Base-by-base conservation (phyloP, 495 filamentous ascomycete species). In the Tuber melanosporum region DNA sequence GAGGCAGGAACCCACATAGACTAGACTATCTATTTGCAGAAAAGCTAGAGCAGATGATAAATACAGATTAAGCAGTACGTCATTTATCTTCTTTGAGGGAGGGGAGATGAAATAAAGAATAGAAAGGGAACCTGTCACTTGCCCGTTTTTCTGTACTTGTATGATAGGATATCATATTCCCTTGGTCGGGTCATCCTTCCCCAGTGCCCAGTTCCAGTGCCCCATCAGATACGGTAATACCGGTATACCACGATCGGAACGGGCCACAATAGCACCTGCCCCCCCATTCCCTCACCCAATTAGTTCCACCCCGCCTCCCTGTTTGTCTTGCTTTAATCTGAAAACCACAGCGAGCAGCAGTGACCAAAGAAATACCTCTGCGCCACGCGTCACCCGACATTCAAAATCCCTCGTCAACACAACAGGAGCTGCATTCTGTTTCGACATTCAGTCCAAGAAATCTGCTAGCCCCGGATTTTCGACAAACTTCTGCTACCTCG, bases 181-280 rank as follows among this genome's bases (percentile, higher is more conserved):
- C 57, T 72, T 77, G 77, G 79, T 80, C 78, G 77, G 77, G 77
- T 80, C 71, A 80, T 76, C 78, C 78, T 73, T 80, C 71, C 69
- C 44, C 76, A 74, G 44, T 80, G 73, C 69, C 44, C 76, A 74
- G 44, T n/a, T n/a, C 44, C 76, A 74, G 44, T 75, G 66, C 43
- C 77, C 52, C 73, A 74, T 75, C 71, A 70, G 76, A 79, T 73
- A 79, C n/a, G n/a, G n/a, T n/a, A n/a, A n/a, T n/a, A n/a, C n/a
- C n/a, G n/a, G 45, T 75, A 70, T 72, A 62, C 44, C 43, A 43
- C 62, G 77, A 70, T 73, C 78, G 72, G 72, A 71, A 70, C 71
- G 71, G 79, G 79, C 73, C 62, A 70, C 72, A 72, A 70, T 66
- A 78, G 47, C 66, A 70, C 72, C 49, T 71, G 76, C 73, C 57